Conservation (phyloP, 139 green algal species). For the Coelastrella sp. region DNA sequence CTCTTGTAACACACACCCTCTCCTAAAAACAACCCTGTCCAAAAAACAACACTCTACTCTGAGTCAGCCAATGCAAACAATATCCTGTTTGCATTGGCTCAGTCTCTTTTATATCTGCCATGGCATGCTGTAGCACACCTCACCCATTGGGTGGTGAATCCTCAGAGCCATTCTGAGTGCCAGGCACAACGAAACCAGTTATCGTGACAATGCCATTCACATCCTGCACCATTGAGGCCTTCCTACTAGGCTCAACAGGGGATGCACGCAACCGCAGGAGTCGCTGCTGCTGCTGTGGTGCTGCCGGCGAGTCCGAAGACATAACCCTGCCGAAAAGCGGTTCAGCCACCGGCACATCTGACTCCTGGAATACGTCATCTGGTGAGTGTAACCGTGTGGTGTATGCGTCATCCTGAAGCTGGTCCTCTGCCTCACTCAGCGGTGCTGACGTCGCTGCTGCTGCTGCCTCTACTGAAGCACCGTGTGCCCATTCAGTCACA, state of each 20-base stretch:
- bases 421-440: not conserved
- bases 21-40: too few relatives aligned
- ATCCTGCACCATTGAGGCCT: too few relatives aligned
- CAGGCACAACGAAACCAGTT: not conserved
- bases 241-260: not conserved
- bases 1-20: too few relatives aligned
- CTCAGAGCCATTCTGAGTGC: too few relatives aligned
- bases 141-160: too few relatives aligned
- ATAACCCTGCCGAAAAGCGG: too few relatives aligned
- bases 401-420: not conserved
- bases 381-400: too few relatives aligned
- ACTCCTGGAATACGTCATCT: not conserved
- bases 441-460: not conserved
- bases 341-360: not conserved
- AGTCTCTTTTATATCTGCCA: not conserved
- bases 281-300: not conserved
- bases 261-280: too few relatives aligned
- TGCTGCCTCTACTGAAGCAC: conserved; percentile 2
- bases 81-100: not conserved
- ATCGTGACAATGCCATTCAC: not conserved
- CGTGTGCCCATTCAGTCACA: conserved; percentile 3
- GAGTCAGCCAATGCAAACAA: too few relatives aligned
- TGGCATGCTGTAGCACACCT: not conserved
- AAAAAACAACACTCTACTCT: too few relatives aligned
- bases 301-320: not conserved